phyloP scores from a whole-genome alignment of 768 basidiomycete genomes.

The Agaricus blazei region DNA sequence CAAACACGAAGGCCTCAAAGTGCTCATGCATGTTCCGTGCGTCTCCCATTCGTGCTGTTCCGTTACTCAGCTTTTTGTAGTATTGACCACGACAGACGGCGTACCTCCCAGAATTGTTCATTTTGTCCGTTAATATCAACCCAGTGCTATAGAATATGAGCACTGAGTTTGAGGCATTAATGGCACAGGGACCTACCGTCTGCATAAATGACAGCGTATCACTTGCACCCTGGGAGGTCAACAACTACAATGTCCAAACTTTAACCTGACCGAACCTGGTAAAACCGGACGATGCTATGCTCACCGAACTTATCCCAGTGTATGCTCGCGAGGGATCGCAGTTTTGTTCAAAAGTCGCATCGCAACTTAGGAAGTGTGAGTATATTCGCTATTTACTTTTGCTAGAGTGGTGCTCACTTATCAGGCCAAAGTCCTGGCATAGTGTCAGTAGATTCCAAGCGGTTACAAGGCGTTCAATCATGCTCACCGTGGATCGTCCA shows the following conservation, averaged over 20 bases:
- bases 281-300: slow-evolving; percentile 11
- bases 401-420: slow-evolving; percentile 33
- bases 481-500: slow-evolving; percentile 74
- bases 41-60: slow-evolving; percentile 63
- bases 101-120: slow-evolving; percentile 66
- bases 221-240: slow-evolving; percentile 51
- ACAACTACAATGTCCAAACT: slow-evolving; percentile 35
- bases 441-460: background rate
- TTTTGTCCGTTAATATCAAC: slow-evolving; percentile 53
- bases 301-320: slow-evolving; percentile 24
- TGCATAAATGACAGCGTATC: slow-evolving; percentile 58
- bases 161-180: background rate
- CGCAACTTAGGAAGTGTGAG: slow-evolving; percentile 40
- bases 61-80: background rate
- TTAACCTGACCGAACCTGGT: background rate
- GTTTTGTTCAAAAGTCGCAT: slow-evolving; percentile 30
- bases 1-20: slow-evolving; percentile 52
- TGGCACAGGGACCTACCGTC: slow-evolving; percentile 19
- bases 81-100: slow-evolving; percentile 11
- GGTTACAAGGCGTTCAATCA: background rate
- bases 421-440: slow-evolving; percentile 61
- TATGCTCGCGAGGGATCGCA: slow-evolving; percentile 36
- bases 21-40: slow-evolving; percentile 65
- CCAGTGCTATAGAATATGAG: slow-evolving; percentile 43
- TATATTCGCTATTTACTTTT: background rate